Evolutionary conservation across 371 early-diverging fungal species (phyloP), one percentile per base, ranked within the genome.

Genomic region (Saksenaea vasiformis): DNA sequence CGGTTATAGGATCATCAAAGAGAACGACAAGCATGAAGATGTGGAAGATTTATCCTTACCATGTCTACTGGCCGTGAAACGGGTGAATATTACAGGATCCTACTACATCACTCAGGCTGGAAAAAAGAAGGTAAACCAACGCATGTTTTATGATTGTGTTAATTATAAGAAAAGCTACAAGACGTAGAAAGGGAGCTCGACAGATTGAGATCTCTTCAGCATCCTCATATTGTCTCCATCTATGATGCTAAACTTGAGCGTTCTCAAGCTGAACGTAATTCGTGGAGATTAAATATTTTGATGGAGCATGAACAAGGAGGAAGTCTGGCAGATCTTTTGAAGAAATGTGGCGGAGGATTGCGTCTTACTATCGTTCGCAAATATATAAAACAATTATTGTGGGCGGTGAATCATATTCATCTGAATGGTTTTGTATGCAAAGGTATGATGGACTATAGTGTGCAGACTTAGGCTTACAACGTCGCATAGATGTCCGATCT

Each of bases 131-230:
- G 63, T 68, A 55, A 17, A 17, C 8, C 2, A 34, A 28, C 15
- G 10, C 14, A 60, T 22, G 14, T 0, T 47, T 47, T n/a, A 10
- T 19, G 22, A 47, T 31, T 31, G 31, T 31, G 1, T 22, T 47
- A 47, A 4, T 22, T 14, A 17, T 10, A 39, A 8, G 4, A 10
- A 28, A 58, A 79, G 63, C 55, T 87, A 19, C 86, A 88, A 66
- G 86, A 86, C 27, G 72, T 88, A 4, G 86, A 88, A 56, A 70
- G 81, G 56, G 89, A 88, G 54, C 62, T 88, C 17, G 84, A 85
- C n/a, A 73, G 86, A 24, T 58, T 88, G 3, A 75, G 85, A 44
- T 68, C 81, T 3, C 65, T 87, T 13, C 79, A 84, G 19, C 83
- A 87, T 60, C 77, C 82, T 8, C 76, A 88, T 47, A 77, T 87